Evolutionary conservation across 2,329 filamentous ascomycete species (phyloP).

Genomic region (Monilinia laxa): DNA sequence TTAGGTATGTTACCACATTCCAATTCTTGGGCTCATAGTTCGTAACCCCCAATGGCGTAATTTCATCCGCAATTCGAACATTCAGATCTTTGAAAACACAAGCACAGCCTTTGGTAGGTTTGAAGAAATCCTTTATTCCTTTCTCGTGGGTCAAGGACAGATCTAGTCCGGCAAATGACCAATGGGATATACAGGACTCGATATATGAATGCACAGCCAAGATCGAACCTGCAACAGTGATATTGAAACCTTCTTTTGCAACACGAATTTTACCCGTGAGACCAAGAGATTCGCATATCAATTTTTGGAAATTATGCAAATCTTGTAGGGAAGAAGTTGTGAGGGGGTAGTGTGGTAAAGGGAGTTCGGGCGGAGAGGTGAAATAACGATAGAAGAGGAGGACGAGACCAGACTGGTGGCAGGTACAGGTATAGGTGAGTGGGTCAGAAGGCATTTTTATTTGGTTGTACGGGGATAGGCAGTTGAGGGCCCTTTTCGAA

Average conservation of each 20-base stretch:
- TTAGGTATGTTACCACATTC: constrained; percentile 34
- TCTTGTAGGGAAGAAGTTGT: constrained; percentile 27
- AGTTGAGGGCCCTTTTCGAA: neutral
- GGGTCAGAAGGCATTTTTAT: constrained; percentile 34
- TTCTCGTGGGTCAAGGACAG: constrained; percentile 24
- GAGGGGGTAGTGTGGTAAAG: constrained; percentile 16
- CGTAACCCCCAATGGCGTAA: constrained; percentile 40
- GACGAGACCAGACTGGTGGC: constrained; percentile 32
- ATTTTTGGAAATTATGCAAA: constrained; percentile 32
- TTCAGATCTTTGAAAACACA: constrained; percentile 37
- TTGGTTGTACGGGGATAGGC: neutral
- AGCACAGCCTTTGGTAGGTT: constrained; percentile 37
- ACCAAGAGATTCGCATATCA: constrained; percentile 25
- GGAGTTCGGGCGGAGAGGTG: constrained; percentile 32
- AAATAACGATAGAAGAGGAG: constrained; percentile 42
- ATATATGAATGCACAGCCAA: constrained; percentile 35
- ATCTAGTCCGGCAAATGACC: constrained; percentile 36
- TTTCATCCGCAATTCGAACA: constrained; percentile 36
- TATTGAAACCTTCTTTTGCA: constrained; percentile 40
- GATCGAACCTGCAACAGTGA: constrained; percentile 38
- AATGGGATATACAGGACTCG: constrained; percentile 34
- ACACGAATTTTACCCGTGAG: constrained; percentile 39
- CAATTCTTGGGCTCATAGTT: constrained; percentile 37
- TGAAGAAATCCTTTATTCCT: constrained; percentile 34
- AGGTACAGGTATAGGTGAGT: constrained; percentile 39